Base-by-base conservation (phyloP, 2,329 filamentous ascomycete species). In the Bipolaris bicolor region DNA sequence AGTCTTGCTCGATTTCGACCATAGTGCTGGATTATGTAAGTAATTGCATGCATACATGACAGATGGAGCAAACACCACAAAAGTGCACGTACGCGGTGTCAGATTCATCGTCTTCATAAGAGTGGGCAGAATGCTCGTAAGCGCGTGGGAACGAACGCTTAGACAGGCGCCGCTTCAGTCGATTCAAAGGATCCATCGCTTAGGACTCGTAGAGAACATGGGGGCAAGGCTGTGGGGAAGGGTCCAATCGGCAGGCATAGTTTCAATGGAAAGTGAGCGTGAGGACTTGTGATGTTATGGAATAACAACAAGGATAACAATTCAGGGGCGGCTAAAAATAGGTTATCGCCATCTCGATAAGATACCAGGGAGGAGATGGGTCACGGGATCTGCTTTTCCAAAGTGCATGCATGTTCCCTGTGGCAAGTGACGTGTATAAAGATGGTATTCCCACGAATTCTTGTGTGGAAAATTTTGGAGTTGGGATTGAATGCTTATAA, bases 271-370 rank as follows among this genome's bases (percentile, higher is more conserved):
- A 15, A 29, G 22, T 39, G 46, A 39, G 34, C 7, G 46, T 26
- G 22, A 26, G 46, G 26, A 5, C 22, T 16, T 24, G 34, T 29
- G 46, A 49, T 49, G 46, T 39, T 37, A 49, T 37, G 34, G 22
- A 10, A 49, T 26, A 18, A 31, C 7, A 37, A 37, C 46, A 37
- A 34, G 33, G 34, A 39, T 49, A 24, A 7, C 9, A 18, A 49
- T n/a, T 49, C 46, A 49, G 46, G 46, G 46, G 46, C 34, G 7
- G 46, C 46, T 49, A 49, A 49, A 49, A 49, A 39, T 49, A 49
- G 34, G 11, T 11, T 15, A 49, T 26, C 15, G 20, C 10, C 10
- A 39, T 49, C 33, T 39, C 16, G 34, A 34, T 51, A 43, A 50
- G 48, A 40, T 39, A 52, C 29, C 10, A 31, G n/a, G 26, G 7